Base-by-base conservation (phyloP, 2,329 filamentous ascomycete genomes). In the Ophiocordyceps australis region DNA sequence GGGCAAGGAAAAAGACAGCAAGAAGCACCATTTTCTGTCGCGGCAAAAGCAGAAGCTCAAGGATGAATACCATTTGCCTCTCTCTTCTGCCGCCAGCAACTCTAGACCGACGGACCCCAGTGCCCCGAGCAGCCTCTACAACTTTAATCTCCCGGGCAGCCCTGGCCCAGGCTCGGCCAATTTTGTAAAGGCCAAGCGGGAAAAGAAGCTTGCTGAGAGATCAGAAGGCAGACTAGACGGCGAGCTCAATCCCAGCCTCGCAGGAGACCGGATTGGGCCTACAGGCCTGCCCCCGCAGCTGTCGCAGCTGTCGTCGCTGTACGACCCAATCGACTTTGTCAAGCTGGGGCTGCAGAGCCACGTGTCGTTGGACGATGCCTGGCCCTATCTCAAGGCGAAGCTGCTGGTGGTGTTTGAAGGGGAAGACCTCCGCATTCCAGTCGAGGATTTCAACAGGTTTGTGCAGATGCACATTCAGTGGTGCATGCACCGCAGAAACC, bases 111-210 rank as follows among this genome's bases (percentile, higher is more conserved):
- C 74, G 5, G 78, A 85, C 38, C 77, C 78, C 1, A 74, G 57
- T 40, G 76, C 76, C 4, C 76, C 79, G 1, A 75, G 69, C 36
- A 80, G 76, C 28, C 50, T 86, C 5, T 86, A 86, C 54, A 82
- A 71, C 33, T 85, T 86, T 48, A 77, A 72, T 30, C 50, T 79
- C 2, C 78, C 78, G 2, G 63, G 74, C 7, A 82, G 74, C 32
- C 77, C 79, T 2, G 74, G 65, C 0, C 69, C 73, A 10, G 64
- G 61, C 26, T 64, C 59, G 27, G 64, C 61, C 15, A 59, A 65
- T 17, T 92, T 95, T 45, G 63, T 74, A 20, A 91, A 89, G 51
- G 77, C 75, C 4, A 78, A 89, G 42, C 86, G 78, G 31, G 82
- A 93, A 43, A 92, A 86, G 57, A 77, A 75, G 46, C 74, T 76